Conservation (phyloP, 106 monocot species). For the Acorus calamus region DNA sequence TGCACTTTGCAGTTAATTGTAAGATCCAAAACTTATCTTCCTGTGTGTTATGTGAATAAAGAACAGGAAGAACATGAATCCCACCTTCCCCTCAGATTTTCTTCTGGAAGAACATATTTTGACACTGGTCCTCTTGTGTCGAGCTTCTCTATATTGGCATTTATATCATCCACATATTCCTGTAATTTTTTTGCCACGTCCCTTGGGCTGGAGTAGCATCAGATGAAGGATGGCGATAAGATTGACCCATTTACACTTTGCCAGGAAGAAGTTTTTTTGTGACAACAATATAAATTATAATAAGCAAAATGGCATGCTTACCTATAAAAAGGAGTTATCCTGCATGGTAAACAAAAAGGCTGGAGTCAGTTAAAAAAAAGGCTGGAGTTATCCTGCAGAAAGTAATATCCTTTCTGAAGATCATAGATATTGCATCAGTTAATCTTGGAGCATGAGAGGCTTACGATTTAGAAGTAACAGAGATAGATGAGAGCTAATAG, state of each 20-base stretch:
- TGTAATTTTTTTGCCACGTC: constrained; percentile 81
- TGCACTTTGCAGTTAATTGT: too few species aligned
- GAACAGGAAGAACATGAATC: neutral
- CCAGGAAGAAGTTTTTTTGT: neutral
- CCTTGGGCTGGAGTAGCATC: constrained; percentile 29
- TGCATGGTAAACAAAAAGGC: too few species aligned
- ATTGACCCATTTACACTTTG: neutral
- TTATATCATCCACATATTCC: constrained; percentile 92
- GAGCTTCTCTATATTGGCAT: constrained; percentile 72
- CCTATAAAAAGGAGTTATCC: constrained; percentile 85
- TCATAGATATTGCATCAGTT: too few species aligned
- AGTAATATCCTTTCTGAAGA: neutral
- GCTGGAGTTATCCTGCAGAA: constrained; percentile 44
- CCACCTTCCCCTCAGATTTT: constrained; percentile 78
- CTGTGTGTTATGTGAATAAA: neutral
- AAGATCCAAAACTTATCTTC: too few species aligned
- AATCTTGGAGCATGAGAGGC: too few species aligned
- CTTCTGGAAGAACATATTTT: constrained; percentile 88
- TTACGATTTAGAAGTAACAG: too few species aligned
- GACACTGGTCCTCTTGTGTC: constrained; percentile 78
- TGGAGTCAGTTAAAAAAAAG: too few species aligned
- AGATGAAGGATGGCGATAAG: neutral
- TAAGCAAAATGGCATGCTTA: constrained; percentile 7
- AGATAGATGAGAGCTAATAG: too few species aligned
- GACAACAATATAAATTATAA: neutral